Evolutionary conservation across 2,329 filamentous ascomycete genomes (phyloP), one percentile per base, ranked within the genome.

Genomic region (Ceratocystis colombiana): DNA sequence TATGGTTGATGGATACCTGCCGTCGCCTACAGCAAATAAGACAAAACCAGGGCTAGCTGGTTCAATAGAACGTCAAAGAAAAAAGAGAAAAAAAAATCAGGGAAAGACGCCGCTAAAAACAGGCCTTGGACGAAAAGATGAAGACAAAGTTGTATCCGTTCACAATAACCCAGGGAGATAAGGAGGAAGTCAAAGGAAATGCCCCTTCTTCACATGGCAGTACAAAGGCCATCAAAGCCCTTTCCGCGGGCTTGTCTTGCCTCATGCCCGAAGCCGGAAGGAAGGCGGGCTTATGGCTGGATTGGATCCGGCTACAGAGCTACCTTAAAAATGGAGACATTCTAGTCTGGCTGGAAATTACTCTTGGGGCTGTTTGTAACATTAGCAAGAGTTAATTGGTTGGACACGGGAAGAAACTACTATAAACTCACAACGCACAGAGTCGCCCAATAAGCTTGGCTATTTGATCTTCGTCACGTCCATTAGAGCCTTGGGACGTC

Each of bases 211-310:
- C 22, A 53, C 48, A 53, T 22, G 48, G 5, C 25, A 53, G 48
- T 20, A 28, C 15, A 15, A 48, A 48, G 8, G 45, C 17, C 55
- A 59, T n/a, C 28, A 59, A 59, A 37, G 20, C 28, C 55, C 55
- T 59, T 59, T 59, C 55, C 55, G 55, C 55, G 55, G 55, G 28
- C 30, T 59, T 59, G 55, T 59, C 17, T 37, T 37, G 55, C 55
- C 55, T 59, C 55, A 25, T 25, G 55, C 55, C 55, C 55, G 55
- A 59, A 59, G 55, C 55, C 55, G 28, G 28, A 59, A 46, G 61
- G 61, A 48, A 46, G 61, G 61, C 37, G 61, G 45, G 15, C 61
- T 44, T 17, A 41, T 45, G 61, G 37, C 12, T 41, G 37, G 37
- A 41, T 15, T 41, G 20, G 61, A 30, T 20, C 55, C 55, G 28